phyloP scores from a whole-genome alignment of 2,329 filamentous ascomycete genomes.

The Fusarium udum region DNA sequence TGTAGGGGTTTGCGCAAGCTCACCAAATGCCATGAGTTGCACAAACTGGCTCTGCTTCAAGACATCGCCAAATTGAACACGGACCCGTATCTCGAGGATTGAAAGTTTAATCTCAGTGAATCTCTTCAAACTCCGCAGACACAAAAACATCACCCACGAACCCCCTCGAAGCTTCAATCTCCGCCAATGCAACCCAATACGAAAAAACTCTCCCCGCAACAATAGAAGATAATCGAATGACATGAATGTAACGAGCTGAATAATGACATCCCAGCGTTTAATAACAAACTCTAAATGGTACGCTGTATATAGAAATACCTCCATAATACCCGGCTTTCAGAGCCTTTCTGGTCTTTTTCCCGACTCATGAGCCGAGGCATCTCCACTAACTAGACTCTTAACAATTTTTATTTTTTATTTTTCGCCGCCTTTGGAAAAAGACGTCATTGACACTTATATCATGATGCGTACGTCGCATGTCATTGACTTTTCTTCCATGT shows the following conservation, averaged over 20 bases:
- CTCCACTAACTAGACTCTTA: conserved; percentile 24
- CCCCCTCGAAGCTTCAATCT: neutral
- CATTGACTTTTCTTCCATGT: neutral
- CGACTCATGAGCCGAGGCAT: conserved; percentile 10
- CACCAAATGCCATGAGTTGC: no score
- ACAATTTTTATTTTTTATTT: neutral
- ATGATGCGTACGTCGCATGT: neutral
- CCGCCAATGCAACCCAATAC: neutral
- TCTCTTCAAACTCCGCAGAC: neutral
- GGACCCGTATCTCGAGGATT: neutral
- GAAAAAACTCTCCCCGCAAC: neutral
- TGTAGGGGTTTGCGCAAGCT: neutral
- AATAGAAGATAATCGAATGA: neutral
- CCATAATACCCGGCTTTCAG: neutral
- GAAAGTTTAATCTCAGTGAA: neutral
- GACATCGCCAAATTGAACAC: neutral
- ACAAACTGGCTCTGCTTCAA: neutral
- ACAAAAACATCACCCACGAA: neutral
- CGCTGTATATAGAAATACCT: neutral
- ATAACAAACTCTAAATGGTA: neutral
- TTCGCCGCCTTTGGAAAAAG: neutral
- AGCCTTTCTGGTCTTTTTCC: neutral
- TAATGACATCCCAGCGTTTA: neutral
- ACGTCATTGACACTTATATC: conserved; percentile 23
- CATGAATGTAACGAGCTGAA: neutral